Evolutionary conservation across 345 rosid species (phyloP), one percentile per base, ranked within the genome.

Genomic region (Gossypium raimondii): DNA sequence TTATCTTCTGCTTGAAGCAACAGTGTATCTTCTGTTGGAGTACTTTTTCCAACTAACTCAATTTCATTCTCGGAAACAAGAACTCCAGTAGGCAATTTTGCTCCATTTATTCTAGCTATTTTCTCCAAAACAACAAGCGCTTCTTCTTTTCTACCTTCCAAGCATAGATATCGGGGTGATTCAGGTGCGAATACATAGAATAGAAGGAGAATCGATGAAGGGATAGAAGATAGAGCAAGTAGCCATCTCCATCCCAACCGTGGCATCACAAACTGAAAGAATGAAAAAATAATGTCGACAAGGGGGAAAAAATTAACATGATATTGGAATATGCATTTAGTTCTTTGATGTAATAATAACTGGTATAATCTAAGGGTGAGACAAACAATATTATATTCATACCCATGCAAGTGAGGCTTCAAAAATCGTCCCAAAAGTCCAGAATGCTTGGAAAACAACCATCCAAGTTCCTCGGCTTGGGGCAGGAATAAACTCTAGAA

Each of bases 331-430:
- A 34, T 34, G 41, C 41, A 34, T 34, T 5, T 34, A 34, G 7
- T 34, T 34, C 7, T 34, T 34, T 5, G 7, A 34, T 34, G 41
- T 5, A 34, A 34, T 1, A 34, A 34, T 34, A 34, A 34, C 41
- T 7, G 41, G 41, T 34, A 34, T 34, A 34, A 34, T 1, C 41
- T 34, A 34, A 34, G 41, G 41, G 41, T 34, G 41, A 34, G 41
- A 7, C 41, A 34, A 34, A 34, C 41, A 34, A 34, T 34, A 66
- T 60, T 41, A 53, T 8, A 10, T 24, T 50, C 78, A 71, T 87
- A 94, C 98, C 98, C 98, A 94, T 64, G 98, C 98, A 27, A 92
- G 79, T 25, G 90, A 86, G 67, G 94, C 98, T 78, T 94, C 98
- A 2, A 86, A 81, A 75, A 90, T 81, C 60, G 97, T 86, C 78